Evolutionary conservation across 768 basidiomycete genomes (phyloP), one percentile per base, ranked within the genome.

Genomic region (Leccinum uliginosum): DNA sequence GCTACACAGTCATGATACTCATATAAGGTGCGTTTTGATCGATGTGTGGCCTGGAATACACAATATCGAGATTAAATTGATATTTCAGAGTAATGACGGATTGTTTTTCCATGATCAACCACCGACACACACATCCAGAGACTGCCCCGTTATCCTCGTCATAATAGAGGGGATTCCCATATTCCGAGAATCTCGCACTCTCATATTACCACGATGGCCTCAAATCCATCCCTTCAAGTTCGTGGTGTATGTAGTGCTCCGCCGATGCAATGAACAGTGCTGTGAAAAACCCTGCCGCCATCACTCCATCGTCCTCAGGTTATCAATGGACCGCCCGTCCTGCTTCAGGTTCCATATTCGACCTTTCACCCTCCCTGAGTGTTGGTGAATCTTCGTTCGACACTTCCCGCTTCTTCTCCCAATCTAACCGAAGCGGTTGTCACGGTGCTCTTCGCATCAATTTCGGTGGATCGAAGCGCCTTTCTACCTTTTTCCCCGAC

Each of bases 201-300:
- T 46, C 35, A 21, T 21, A 26, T 50, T 12, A 51, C 38, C 50
- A 84, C 26, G 26, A 26, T 84, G 82, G 76, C 71, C 65, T 70
- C 70, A 40, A 71, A 68, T 46, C 66, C 84, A 15, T 90, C 88
- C 53, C 80, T 91, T 35, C 84, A 88, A n/a, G n/a, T n/a, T n/a
- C n/a, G n/a, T 61, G 86, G 87, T 71, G 73, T 84, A 23, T 91
- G 90, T 72, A 81, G 77, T 60, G 77, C 84, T 64, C 81, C 85
- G 30, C 76, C 81, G 32, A 77, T 80, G 52, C 76, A 83, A 51
- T 91, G 89, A 89, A 73, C 84, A 9, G 67, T 54, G 54, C 74
- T 53, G 64, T 72, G 45, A 57, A 72, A 8, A 62, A 72, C 35
- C 50, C 70, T 2, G 43, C 73, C 9, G 51, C 71, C 49, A 65